Percentiles rank a stretch among this genome's conserved stretches.
phyloP scores from a whole-genome alignment of 345 rosid genomes.

The Syzygium grande region DNA sequence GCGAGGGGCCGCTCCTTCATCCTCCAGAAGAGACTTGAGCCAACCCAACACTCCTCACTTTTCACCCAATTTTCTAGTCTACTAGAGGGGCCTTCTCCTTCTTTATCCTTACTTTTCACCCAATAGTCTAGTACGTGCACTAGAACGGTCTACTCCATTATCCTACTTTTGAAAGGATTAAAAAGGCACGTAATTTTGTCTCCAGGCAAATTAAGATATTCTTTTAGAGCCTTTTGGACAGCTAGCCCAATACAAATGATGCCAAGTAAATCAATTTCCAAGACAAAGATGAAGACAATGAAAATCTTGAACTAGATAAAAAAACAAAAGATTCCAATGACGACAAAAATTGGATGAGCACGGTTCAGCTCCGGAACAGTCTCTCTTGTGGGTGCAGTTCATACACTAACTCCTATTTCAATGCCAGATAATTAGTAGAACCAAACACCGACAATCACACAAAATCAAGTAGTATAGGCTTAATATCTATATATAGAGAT shows the following conservation, averaged over 20 bases:
- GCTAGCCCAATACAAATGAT: neutral
- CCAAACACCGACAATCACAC: too few species aligned
- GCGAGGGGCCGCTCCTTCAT: too few species aligned
- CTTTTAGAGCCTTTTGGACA: neutral
- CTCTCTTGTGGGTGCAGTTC: too few species aligned
- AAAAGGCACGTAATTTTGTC: neutral
- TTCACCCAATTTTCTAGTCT: neutral
- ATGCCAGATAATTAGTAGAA: too few species aligned
- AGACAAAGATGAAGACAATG: neutral
- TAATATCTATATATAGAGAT: too few species aligned
- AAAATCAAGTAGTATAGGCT: too few species aligned
- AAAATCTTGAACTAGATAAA: neutral
- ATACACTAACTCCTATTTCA: too few species aligned
- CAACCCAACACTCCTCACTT: neutral
- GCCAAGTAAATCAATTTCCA: neutral
- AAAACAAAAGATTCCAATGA: too few species aligned
- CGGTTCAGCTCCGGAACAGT: too few species aligned
- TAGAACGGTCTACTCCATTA: neutral
- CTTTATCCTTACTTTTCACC: neutral
- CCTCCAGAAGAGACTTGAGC: neutral
- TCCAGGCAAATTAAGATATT: neutral
- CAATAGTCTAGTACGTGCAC: neutral
- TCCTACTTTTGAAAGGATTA: neutral
- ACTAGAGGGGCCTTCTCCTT: neutral
- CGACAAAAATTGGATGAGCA: too few species aligned